A percentile compares a stretch with the other conserved stretches of the same genome.
Evolutionary conservation across 2,329 filamentous ascomycete species (phyloP).

Genomic region (Rutstroemia sp.): DNA sequence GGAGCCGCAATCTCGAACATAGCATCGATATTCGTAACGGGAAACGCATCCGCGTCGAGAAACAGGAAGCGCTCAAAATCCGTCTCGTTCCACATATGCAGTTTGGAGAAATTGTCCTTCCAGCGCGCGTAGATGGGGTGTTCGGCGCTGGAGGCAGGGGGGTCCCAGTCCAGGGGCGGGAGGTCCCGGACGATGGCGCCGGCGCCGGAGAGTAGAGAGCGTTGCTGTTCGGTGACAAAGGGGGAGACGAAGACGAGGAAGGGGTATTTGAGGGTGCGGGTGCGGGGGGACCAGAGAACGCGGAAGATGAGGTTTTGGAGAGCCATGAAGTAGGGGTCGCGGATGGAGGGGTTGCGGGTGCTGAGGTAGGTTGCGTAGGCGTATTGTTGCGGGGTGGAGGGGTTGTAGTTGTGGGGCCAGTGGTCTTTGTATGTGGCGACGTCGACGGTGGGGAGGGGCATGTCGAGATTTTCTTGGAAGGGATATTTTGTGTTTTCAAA

Average conservation of each 20-base stretch:
- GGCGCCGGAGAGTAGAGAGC: constrained; percentile 9
- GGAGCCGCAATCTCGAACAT: constrained; percentile 11
- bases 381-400: constrained; percentile 33
- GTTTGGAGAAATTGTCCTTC: constrained; percentile 14
- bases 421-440: not conserved
- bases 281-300: constrained; percentile 10
- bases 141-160: not conserved
- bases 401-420: constrained; percentile 9
- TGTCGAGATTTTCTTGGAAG: constrained; percentile 3
- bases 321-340: constrained; percentile 14
- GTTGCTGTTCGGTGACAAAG: constrained; percentile 9
- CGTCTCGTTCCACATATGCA: constrained; percentile 13
- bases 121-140: constrained; percentile 6
- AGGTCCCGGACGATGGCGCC: constrained; percentile 13
- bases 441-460: not conserved
- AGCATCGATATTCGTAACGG: constrained; percentile 11
- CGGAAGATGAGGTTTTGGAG: constrained; percentile 14
- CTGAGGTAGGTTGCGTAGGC: constrained; percentile 14
- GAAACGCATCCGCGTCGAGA: constrained; percentile 14
- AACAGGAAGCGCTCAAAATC: constrained; percentile 12
- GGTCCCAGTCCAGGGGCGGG: constrained; percentile 9
- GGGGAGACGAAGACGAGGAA: constrained; percentile 15
- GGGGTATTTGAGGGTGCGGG: constrained; percentile 6
- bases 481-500: constrained; percentile 4
- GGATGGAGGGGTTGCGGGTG: constrained; percentile 8